Base-by-base conservation (phyloP, 768 basidiomycete species). In the Lactarius sanguifluus region DNA sequence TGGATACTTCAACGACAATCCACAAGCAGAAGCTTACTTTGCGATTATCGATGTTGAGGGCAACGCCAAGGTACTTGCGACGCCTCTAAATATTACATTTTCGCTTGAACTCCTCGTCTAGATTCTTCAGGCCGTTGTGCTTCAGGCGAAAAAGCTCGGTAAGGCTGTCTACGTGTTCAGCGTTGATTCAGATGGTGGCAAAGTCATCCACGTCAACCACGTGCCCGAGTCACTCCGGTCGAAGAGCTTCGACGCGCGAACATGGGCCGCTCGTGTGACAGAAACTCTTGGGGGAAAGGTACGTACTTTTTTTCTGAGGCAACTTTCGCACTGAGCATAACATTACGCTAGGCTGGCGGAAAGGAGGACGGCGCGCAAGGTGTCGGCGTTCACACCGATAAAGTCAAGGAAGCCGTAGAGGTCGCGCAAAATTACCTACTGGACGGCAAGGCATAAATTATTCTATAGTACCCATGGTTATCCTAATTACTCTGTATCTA, bases 321-420 rank as follows among this genome's bases (percentile, higher is more conserved):
- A 23, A 10, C 3, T 36, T 12, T 52, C 30, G 15, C 7, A 55
- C 25, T 52, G 43, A 56, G 5, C 43, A 18, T 60, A 9, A 57
- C 12, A 25, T 60, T 60, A 55, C 10, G 38, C 55, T 64, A 95
- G 93, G 94, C 94, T 60, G 97, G 97, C 62, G 97, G 97, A 16
- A 98, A 96, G 77, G 93, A 93, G 66, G 97, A 98, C 43, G 83
- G 85, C 63, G 90, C 91, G 2, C 94, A 96, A 73, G 97, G 97
- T 30, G 87, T 96, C 16, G 97, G 97, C 36, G 77, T 80, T 3
- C 82, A 92, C 67, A 76, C 82, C 1, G 77, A 76, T 30, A 88
- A 84, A 76, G 77, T 94, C 2, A 78, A 82, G 18, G 91, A 90
- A 66, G 95, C 92, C 1, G 71, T 94, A 23, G 73, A 72, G 63